Percentiles rank a stretch among this genome's conserved stretches.
Evolutionary conservation across 495 filamentous ascomycete genomes (phyloP).

Genomic region (Xylaria scruposa): DNA sequence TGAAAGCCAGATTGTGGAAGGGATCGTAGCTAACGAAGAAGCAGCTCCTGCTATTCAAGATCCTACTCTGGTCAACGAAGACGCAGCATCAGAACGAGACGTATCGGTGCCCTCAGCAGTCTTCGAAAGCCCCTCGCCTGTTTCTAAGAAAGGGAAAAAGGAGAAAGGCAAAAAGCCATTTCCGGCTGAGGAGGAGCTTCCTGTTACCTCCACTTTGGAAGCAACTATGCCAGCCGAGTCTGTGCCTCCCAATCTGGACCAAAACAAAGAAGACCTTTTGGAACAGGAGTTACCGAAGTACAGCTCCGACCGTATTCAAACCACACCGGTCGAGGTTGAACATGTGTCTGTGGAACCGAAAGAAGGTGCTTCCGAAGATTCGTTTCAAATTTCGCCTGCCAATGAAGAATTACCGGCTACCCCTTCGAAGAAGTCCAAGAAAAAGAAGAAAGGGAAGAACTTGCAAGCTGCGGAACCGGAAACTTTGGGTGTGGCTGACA

Average conservation of each 20-base stretch:
- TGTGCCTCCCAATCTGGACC: constrained; percentile 15
- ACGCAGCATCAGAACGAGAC: neutral
- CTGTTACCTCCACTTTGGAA: constrained; percentile 22
- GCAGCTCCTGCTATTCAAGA: neutral
- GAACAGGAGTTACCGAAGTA: neutral
- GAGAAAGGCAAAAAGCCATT: constrained; percentile 26
- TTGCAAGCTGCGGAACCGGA: neutral
- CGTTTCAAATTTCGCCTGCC: neutral
- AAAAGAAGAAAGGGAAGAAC: constrained; percentile 27
- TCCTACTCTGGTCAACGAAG: neutral
- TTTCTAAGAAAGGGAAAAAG: constrained; percentile 8
- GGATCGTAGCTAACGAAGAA: neutral
- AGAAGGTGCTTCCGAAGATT: constrained; percentile 4
- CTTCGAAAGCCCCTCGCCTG: neutral
- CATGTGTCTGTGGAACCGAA: neutral
- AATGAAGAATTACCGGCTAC: neutral
- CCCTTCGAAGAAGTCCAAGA: constrained; percentile 35
- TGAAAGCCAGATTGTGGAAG: neutral
- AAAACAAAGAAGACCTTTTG: constrained; percentile 18
- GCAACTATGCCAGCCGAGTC: constrained; percentile 14
- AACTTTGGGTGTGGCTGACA: neutral
- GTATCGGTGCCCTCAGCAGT: neutral
- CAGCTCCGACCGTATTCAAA: neutral
- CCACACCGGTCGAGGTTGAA: neutral
- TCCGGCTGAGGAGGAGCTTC: constrained; percentile 22